A percentile compares a stretch with the other conserved stretches of the same genome.
Conservation (phyloP, 208 protist species). For the Leishmania gerbilli region DNA sequence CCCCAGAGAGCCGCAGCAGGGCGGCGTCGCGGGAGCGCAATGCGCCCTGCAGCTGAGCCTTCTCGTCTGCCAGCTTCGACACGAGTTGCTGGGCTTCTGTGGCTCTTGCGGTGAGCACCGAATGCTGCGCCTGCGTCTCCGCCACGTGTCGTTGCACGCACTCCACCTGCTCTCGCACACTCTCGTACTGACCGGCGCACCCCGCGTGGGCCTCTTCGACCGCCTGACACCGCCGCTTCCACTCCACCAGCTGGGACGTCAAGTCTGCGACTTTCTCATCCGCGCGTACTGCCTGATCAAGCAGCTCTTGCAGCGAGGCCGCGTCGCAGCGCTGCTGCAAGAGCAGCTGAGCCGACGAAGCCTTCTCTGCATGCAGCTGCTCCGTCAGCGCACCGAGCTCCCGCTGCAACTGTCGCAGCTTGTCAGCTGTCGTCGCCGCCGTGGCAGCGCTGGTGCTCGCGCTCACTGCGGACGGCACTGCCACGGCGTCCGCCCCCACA, state of each 20-base stretch:
- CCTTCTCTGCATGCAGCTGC: slow-evolving; percentile 29
- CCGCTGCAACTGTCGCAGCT: slow-evolving; percentile 17
- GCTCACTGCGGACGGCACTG: neutral
- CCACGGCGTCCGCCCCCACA: neutral
- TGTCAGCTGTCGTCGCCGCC: neutral
- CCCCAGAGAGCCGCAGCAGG: slow-evolving; percentile 13
- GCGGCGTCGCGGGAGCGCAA: slow-evolving; percentile 13
- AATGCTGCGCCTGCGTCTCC: slow-evolving; percentile 12
- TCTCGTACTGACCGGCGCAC: slow-evolving; percentile 4
- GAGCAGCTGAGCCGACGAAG: slow-evolving; percentile 30
- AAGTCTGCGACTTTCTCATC: slow-evolving; percentile 22
- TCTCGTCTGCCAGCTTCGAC: slow-evolving; percentile 25
- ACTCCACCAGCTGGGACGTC: slow-evolving; percentile 23
- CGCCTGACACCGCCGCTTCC: slow-evolving; percentile 16
- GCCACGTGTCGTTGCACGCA: slow-evolving; percentile 4
- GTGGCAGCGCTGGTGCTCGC: neutral
- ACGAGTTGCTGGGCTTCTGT: slow-evolving; percentile 15
- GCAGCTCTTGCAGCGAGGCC: slow-evolving; percentile 10
- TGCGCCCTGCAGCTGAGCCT: slow-evolving; percentile 9
- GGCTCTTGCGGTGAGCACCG: neutral
- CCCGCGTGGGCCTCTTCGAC: slow-evolving; percentile 8
- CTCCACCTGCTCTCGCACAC: slow-evolving; percentile 16
- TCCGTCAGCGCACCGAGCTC: slow-evolving; percentile 21
- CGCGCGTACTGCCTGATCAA: slow-evolving; percentile 16
- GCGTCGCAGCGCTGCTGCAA: slow-evolving; percentile 27